Base-by-base conservation (phyloP, 2,329 filamentous ascomycete species). In the Cercospora nicotianae region DNA sequence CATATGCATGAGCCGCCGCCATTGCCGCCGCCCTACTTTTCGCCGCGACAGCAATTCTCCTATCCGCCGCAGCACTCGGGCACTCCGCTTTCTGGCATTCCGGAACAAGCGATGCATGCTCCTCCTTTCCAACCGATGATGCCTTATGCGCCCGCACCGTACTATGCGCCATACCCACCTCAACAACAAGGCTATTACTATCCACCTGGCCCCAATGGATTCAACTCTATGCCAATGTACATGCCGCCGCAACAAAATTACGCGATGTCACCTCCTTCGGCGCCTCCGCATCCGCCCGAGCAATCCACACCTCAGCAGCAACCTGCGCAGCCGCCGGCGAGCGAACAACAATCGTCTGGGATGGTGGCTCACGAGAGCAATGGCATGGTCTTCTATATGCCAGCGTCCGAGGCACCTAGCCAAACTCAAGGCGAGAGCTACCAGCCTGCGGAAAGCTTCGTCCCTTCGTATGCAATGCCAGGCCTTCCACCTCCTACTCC, bases 301-400 rank as follows among this genome's bases (percentile, higher is more conserved):
- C 71, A 64, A 51, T 64, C 66, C 5, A 59, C 76, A 59, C 67
- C 73, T 18, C 75, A 73, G 67, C 69, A 70, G 64, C 60, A 63
- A 69, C 57, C 65, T 23, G 48, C 67, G 9, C 69, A 72, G 36
- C 58, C 66, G 20, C 55, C 64, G 5, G 63, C 67, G 28, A 45
- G 57, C 3, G 67, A 72, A 18, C 64, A 66, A 20, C 63, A 67
- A 55, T 26, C 86, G 71, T 80, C 82, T 3, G 84, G 83, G 18
- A 87, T 87, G 66, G 86, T 90, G 20, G 92, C 93, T 0, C 94
- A 97, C 79, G 94, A 98, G 81, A 89, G 90, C 71, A 96, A 97
- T 73, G 95, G 95, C 69, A 98, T 96, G 87, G 93, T 97, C 0
- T 98, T 96, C 79, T 99, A 97, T 78, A 94, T 76, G 48, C 75